Base-by-base conservation (phyloP, 2,329 filamentous ascomycete genomes). In the Decorospora gaudefroyi region DNA sequence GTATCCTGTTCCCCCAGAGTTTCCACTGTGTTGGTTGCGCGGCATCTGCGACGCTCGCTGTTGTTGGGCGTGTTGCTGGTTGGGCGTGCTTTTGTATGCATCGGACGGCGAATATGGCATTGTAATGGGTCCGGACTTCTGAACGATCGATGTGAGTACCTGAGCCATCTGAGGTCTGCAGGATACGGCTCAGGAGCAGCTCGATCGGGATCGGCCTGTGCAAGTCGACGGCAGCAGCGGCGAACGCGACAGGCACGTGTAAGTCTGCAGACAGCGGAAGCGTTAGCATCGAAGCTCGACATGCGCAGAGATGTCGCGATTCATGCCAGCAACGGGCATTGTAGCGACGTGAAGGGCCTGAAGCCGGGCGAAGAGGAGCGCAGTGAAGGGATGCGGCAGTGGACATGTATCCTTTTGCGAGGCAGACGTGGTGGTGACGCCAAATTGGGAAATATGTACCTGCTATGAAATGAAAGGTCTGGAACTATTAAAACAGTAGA, bases 51-150 rank as follows among this genome's bases (percentile, higher is more conserved):
- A 64, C 30, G 68, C 62, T 47, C 74, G 67, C 53, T 72, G 65
- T 44, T 68, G 64, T 23, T 53, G 62, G 39, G 66, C 63, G 46
- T 72, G 70, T 43, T 66, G 53, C 46, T 65, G 65, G 51, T 67
- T 55, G 33, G 66, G 60, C 36, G 65, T 56, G 59, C 62, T 70
- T 51, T 72, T 70, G 65, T 74, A 76, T 58, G 72, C 70, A 66
- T 77, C 74, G 62, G 74, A 59, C 48, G 75, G 73, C 38, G 75
- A 71, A 61, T 76, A 75, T 58, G 76, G 71, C 74, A 77, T 77
- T 57, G 73, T 74, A 64, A 76, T 76, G 62, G 74, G 69, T 61
- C 67, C 69, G 59, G 74, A 63, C 45, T 72, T 68, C 65, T 73
- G 72, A 55, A 74, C 68, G 60, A 74, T 72, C 53, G 73, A 74